phyloP scores from a whole-genome alignment of 2,329 filamentous ascomycete species.

The Colletotrichum melonis region DNA sequence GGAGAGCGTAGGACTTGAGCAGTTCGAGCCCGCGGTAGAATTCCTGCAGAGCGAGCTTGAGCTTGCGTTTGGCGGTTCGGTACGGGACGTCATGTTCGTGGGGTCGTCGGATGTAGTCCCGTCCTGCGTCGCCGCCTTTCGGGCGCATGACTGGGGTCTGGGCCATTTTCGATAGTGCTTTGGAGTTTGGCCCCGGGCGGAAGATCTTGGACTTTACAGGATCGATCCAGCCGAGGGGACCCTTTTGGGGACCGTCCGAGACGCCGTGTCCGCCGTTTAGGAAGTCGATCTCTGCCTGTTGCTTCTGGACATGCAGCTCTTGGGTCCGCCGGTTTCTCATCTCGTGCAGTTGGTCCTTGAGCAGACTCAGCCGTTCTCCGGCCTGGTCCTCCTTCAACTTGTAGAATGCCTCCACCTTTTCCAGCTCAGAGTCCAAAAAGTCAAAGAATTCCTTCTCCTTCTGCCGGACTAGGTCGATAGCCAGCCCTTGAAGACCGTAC shows the following conservation, averaged over 20 bases:
- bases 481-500: slow-evolving; percentile 55
- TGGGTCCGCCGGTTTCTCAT: slow-evolving; percentile 87
- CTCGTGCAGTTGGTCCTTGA: slow-evolving; percentile 89
- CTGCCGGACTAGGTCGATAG: slow-evolving; percentile 71
- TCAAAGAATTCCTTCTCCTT: slow-evolving; percentile 86
- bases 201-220: slow-evolving; percentile 67
- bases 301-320: slow-evolving; percentile 68
- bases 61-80: slow-evolving; percentile 86
- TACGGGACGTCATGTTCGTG: slow-evolving; percentile 78
- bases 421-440: slow-evolving; percentile 85
- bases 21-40: slow-evolving; percentile 93
- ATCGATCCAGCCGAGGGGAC: slow-evolving; percentile 56
- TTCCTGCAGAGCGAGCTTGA: slow-evolving; percentile 91
- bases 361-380: slow-evolving; percentile 73
- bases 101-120: slow-evolving; percentile 65
- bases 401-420: slow-evolving; percentile 95
- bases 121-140: slow-evolving; percentile 45
- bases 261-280: slow-evolving; percentile 40
- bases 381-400: slow-evolving; percentile 88
- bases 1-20: slow-evolving; percentile 88
- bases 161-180: slow-evolving; percentile 66
- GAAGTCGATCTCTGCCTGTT: slow-evolving; percentile 45
- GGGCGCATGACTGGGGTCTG: slow-evolving; percentile 57
- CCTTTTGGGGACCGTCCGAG: slow-evolving; percentile 40
- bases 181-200: slow-evolving; percentile 69